Base-by-base conservation (phyloP, 305 asterid genomes). In the Coffea humblotiana region DNA sequence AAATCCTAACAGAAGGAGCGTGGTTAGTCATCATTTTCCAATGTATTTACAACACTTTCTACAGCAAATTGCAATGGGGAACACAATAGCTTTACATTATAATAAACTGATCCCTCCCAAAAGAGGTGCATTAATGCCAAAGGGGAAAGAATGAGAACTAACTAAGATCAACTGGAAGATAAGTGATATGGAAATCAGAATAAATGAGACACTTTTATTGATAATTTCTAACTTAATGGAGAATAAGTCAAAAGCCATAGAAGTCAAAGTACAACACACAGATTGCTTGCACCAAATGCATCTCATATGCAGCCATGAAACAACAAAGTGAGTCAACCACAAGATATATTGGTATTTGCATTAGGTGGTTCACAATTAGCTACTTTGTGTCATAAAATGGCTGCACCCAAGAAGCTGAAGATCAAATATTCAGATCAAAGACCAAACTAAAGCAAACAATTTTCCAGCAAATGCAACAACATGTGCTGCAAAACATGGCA, bases 1-100 rank as follows among this genome's bases (percentile, higher is more conserved):
- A 94, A 93, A 84, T 94, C 99, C 99, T 96, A 93, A 29, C 48
- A 56, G 65, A 21, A 65, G 66, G 79, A 65, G 65, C 83, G 82
- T 69, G 8, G 67, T 47, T 65, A 82, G 84, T 83, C 72, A 48
- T 75, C 64, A 51, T 54, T 74, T 68, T 61, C 69, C 77, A 63
- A 81, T n/a, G 63, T 72, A 47, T 15, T 25, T 45, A 60, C 37
- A 37, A 43, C 65, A 58, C 27, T 58, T 58, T 23, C 25, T 58
- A 58, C 16, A 52, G 21, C 13, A 52, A 52, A 15, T 3, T 52
- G 58, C 23, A 49, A 64, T 40, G 18, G 35, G 25, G 18, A 61
- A 18, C 4, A 27, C 43, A 79, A 37, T 29, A 51, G 19, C 40
- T 70, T 40, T 54, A 52, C 23, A 9, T 16, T n/a, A 51, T 19